phyloP scores from a whole-genome alignment of 805 yeast species.

The Candida wancherniae region DNA sequence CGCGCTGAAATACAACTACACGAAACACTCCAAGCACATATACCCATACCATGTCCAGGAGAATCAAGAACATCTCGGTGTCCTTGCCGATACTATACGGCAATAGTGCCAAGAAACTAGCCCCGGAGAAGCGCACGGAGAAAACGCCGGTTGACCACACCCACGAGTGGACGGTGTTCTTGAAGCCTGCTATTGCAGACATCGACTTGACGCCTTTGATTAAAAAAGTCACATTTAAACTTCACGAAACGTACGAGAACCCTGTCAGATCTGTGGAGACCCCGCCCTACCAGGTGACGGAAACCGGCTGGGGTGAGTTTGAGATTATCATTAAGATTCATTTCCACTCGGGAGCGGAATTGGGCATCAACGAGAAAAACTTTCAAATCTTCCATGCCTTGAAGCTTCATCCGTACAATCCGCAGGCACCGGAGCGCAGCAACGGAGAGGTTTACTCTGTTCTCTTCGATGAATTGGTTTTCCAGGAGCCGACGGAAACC shows the following conservation, averaged over 20 bases:
- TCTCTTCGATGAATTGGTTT: conserved; percentile 84
- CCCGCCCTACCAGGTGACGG: conserved; percentile 94
- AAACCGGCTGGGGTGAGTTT: conserved; percentile 99
- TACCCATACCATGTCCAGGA: conserved; percentile 15
- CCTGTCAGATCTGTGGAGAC: conserved; percentile 79
- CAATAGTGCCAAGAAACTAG: conserved; percentile 66
- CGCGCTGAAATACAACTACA: neutral
- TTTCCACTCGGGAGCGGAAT: conserved; percentile 71
- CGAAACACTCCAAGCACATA: neutral
- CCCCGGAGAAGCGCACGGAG: conserved; percentile 39
- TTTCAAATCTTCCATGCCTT: conserved; percentile 82
- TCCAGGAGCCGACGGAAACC: conserved; percentile 91
- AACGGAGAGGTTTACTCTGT: conserved; percentile 42
- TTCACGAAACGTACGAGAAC: conserved; percentile 90
- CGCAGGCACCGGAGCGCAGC: conserved; percentile 32
- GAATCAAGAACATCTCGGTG: conserved; percentile 43
- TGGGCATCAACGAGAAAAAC: conserved; percentile 70
- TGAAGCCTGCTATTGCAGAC: conserved; percentile 64
- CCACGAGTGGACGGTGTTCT: conserved; percentile 92
- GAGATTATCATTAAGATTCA: conserved; percentile 85
- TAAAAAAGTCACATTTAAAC: conserved; percentile 87
- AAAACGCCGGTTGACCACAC: conserved; percentile 87
- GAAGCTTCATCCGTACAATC: conserved; percentile 83
- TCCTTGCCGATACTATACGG: conserved; percentile 80
- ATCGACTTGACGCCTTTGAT: conserved; percentile 77